phyloP scores from a whole-genome alignment of 192 early-diverging fungal genomes.

The Geranomyces variabilis region DNA sequence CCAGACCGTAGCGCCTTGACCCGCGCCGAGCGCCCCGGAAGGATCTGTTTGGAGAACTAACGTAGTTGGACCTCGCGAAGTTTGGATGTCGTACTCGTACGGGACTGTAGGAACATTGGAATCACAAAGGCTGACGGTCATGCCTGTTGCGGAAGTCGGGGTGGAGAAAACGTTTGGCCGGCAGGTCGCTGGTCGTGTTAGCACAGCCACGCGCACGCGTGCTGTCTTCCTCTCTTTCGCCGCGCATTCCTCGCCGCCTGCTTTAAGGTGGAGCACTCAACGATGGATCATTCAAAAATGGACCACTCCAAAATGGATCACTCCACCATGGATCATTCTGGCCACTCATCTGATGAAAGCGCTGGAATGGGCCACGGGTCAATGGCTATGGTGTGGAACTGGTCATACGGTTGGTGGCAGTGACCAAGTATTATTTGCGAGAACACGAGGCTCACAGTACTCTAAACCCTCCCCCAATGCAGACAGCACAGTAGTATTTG shows the following conservation, averaged over 20 bases:
- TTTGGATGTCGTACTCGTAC: no score
- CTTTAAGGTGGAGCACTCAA: no score
- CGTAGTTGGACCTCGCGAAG: neutral
- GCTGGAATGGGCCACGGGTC: neutral
- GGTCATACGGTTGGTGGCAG: neutral
- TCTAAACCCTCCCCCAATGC: neutral
- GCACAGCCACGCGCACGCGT: no score
- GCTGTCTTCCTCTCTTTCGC: no score
- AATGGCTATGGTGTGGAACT: constrained; percentile 11
- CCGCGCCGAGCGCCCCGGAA: constrained; percentile 28
- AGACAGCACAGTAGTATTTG: neutral
- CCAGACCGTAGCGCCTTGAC: constrained; percentile 53
- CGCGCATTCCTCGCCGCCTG: no score
- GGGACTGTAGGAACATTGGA: no score
- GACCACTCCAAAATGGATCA: constrained; percentile 7
- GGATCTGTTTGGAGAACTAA: constrained; percentile 37
- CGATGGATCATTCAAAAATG: neutral
- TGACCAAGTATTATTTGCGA: neutral
- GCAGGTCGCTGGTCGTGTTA: no score
- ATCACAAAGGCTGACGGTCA: no score
- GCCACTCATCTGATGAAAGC: neutral
- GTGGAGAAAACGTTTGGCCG: no score
- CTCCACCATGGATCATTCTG: neutral
- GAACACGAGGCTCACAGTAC: neutral
- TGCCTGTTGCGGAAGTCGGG: no score